Evolutionary conservation across 257 asterid genomes (phyloP).

Genomic region (Galeopsis tetrahit): DNA sequence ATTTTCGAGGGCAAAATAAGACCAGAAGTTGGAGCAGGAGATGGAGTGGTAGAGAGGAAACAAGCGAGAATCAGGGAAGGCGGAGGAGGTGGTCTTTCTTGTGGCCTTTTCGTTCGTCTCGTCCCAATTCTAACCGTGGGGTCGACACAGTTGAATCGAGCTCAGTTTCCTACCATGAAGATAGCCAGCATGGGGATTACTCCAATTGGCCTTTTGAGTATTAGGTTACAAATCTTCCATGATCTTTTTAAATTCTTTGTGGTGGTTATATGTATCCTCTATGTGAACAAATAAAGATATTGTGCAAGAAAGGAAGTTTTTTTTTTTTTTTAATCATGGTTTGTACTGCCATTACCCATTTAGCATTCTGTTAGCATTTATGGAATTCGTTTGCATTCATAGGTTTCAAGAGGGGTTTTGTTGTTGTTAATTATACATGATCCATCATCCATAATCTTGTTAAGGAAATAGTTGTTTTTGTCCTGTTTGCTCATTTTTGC

Average conservation of each 20-base stretch:
- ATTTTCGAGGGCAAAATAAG: slow-evolving; percentile 47
- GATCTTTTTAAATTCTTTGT: slow-evolving; percentile 35
- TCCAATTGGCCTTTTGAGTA: slow-evolving; percentile 80
- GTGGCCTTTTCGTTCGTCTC: slow-evolving; percentile 84
- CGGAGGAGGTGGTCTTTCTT: slow-evolving; percentile 78
- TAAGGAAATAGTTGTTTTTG: too few relatives aligned
- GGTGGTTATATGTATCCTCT: slow-evolving; percentile 38
- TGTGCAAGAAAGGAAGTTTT: background rate
- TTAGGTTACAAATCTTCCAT: slow-evolving; percentile 20
- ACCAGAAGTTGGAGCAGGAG: slow-evolving; percentile 62
- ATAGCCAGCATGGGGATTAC: slow-evolving; percentile 54
- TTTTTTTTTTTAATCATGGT: background rate
- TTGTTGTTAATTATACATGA: too few relatives aligned
- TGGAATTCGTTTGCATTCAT: too few relatives aligned
- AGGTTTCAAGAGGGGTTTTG: too few relatives aligned
- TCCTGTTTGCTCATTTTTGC: too few relatives aligned
- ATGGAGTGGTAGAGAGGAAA: slow-evolving; percentile 44
- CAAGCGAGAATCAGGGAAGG: slow-evolving; percentile 45
- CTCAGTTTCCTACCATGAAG: slow-evolving; percentile 55
- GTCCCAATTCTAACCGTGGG: slow-evolving; percentile 41
- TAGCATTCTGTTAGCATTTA: too few relatives aligned
- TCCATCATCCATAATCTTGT: too few relatives aligned
- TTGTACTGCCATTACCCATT: background rate
- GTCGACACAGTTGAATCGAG: slow-evolving; percentile 53
- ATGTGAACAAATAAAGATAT: slow-evolving; percentile 42